These are phyloP conservation scores for Letharia lupina DNA, from an alignment of 495 filamentous ascomycete species.

Conservation along the genomic window DNA sequence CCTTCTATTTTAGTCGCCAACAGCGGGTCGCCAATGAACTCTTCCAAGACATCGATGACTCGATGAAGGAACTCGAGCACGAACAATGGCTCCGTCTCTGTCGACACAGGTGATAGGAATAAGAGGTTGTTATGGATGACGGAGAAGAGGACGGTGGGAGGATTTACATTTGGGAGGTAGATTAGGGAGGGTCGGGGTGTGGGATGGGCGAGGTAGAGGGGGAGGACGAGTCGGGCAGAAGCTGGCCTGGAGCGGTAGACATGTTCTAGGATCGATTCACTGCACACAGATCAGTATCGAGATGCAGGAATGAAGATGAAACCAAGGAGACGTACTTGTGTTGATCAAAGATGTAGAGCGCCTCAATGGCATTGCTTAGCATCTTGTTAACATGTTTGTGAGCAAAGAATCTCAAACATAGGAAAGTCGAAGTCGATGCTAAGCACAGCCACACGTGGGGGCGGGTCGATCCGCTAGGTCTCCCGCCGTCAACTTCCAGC, in stretches of 20 bases:
- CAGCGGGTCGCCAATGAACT: slow-evolving; percentile 86
- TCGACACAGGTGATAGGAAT: slow-evolving; percentile 72
- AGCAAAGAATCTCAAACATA: neutral
- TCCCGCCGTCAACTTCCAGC: slow-evolving; percentile 3
- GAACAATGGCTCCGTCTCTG: slow-evolving; percentile 88
- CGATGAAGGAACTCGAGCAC: slow-evolving; percentile 92
- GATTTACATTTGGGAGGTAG: slow-evolving; percentile 70
- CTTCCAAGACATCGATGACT: slow-evolving; percentile 86
- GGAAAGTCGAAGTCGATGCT: neutral
- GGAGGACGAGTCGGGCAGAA: slow-evolving; percentile 63
- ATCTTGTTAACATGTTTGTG: slow-evolving; percentile 24
- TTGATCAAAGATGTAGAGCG: slow-evolving; percentile 93
- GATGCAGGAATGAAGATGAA: neutral
- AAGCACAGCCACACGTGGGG: slow-evolving; percentile 2
- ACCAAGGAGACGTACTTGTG: slow-evolving; percentile 57
- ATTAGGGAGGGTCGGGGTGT: slow-evolving; percentile 76
- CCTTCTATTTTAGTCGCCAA: slow-evolving; percentile 75
- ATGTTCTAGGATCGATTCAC: slow-evolving; percentile 58
- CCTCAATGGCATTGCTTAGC: slow-evolving; percentile 85
- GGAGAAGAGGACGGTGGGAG: slow-evolving; percentile 85
- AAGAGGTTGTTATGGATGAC: slow-evolving; percentile 78
- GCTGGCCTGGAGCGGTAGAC: slow-evolving; percentile 67
- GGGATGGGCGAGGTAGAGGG: slow-evolving; percentile 80
- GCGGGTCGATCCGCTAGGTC: neutral
- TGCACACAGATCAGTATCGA: slow-evolving; percentile 23